phyloP scores from a whole-genome alignment of 805 yeast species.

The Starmerella riodocensis region DNA sequence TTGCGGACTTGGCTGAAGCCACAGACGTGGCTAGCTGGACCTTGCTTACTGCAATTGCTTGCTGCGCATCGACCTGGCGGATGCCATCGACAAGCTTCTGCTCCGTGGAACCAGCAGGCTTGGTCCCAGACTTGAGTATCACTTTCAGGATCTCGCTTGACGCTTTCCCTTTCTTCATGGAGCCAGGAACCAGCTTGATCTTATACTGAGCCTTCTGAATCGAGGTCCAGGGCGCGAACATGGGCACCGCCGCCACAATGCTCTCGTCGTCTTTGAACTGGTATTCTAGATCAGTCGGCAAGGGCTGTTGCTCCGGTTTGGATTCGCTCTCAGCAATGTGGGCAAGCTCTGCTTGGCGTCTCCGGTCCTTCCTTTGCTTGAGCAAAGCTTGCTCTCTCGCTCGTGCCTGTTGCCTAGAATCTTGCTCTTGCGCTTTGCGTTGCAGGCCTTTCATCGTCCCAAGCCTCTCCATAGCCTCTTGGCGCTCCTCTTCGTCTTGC shows the following conservation, averaged over 20 bases:
- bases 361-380: conserved; percentile 31
- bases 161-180: conserved; percentile 78
- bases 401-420: conserved; percentile 28
- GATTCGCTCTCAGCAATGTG: conserved; percentile 31
- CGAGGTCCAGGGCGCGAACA: conserved; percentile 88
- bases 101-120: conserved; percentile 10
- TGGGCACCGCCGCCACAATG: conserved; percentile 56
- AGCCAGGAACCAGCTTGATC: conserved; percentile 68
- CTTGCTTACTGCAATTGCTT: conserved; percentile 14
- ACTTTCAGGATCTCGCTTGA: conserved; percentile 52
- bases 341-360: conserved; percentile 34
- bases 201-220: conserved; percentile 63
- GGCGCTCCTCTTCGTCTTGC: conserved; percentile 83
- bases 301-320: conserved; percentile 27
- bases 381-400: conserved; percentile 28
- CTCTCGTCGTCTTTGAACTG: conserved; percentile 34
- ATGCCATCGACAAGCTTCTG: conserved; percentile 10
- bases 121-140: conserved; percentile 28
- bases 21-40: conserved; percentile 10
- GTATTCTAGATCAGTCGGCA: conserved; percentile 33
- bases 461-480: conserved; percentile 58
- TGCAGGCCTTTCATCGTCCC: conserved; percentile 62
- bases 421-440: conserved; percentile 28
- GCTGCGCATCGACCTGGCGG: conserved; percentile 14
- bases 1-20: no score